phyloP scores from a whole-genome alignment of 805 yeast species.

The Saccharomycopsis selenospora region DNA sequence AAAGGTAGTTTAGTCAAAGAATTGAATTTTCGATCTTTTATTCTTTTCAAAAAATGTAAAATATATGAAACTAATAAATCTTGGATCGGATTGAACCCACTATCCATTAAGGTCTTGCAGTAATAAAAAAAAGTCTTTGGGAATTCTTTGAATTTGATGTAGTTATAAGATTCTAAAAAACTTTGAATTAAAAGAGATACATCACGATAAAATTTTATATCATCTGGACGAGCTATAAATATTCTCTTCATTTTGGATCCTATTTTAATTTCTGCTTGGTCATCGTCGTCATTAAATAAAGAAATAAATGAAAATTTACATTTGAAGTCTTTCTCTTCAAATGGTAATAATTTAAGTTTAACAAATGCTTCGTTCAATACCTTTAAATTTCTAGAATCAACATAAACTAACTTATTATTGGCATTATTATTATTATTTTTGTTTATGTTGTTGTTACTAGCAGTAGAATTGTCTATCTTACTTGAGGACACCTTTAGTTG shows the following conservation, averaged over 20 bases:
- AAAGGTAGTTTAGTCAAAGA: conserved; percentile 4
- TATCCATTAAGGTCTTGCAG: conserved; percentile 16
- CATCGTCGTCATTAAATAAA: neutral
- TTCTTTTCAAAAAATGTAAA: conserved; percentile 7
- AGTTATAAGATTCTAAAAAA: conserved; percentile 4
- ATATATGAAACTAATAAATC: conserved; percentile 17
- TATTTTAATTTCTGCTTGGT: neutral
- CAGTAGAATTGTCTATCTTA: too few species aligned
- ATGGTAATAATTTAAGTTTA: conserved; percentile 10
- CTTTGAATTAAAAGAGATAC: conserved; percentile 7
- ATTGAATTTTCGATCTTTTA: neutral
- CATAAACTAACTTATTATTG: conserved; percentile 3
- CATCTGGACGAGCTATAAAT: conserved; percentile 12
- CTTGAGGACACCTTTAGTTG: neutral
- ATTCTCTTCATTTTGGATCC: conserved; percentile 2
- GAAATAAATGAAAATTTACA: conserved; percentile 16
- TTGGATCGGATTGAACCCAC: conserved; percentile 18
- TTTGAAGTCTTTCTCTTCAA: conserved; percentile 17
- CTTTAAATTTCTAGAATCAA: conserved; percentile 10
- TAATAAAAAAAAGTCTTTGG: conserved; percentile 15
- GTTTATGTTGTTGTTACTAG: neutral
- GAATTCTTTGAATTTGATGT: conserved; percentile 12
- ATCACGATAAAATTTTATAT: conserved; percentile 12
- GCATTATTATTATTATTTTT: neutral
- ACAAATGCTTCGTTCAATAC: neutral